A percentile compares a stretch with the other conserved stretches of the same genome.
Conservation (phyloP, 345 rosid species). For the Aegle marmelos region DNA sequence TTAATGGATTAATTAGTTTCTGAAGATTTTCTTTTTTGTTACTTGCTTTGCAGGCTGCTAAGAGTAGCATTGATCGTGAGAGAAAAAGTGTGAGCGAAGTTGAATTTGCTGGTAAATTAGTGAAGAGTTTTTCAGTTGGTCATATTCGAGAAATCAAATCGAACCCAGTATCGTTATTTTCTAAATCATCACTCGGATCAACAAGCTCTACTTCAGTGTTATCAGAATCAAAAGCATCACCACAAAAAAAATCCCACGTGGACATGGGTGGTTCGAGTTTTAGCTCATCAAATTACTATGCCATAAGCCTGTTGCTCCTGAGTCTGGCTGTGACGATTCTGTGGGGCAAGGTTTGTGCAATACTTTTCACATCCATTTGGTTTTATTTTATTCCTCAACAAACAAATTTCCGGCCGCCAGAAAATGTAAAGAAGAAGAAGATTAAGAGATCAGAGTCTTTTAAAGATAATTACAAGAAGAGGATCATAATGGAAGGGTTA, state of each 20-base stretch:
- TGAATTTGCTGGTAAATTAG: background rate
- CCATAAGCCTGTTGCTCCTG: slow-evolving; percentile 16
- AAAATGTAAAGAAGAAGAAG: background rate
- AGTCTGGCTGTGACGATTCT: slow-evolving; percentile 26
- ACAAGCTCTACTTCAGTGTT: background rate
- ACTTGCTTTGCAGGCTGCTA: slow-evolving; percentile 17
- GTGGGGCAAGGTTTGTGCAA: slow-evolving; percentile 43
- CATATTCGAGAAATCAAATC: background rate
- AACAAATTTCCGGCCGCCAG: background rate
- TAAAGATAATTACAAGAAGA: slow-evolving; percentile 11
- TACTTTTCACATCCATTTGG: slow-evolving; percentile 34
- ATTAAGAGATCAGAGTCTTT: background rate
- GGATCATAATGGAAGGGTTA: slow-evolving; percentile 32
- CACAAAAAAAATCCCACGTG: background rate
- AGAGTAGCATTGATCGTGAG: slow-evolving; percentile 12
- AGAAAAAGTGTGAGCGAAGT: slow-evolving; percentile 16
- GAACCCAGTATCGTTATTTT: background rate
- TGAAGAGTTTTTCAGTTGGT: background rate
- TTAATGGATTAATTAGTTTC: no score
- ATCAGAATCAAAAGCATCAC: slow-evolving; percentile 4
- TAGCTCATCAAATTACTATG: background rate
- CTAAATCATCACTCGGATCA: slow-evolving; percentile 1
- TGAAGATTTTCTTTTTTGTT: background rate
- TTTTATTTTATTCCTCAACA: slow-evolving; percentile 25
- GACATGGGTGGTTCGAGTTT: background rate